Evolutionary conservation across 2,329 filamentous ascomycete genomes (phyloP).

Genomic region (Cryphonectria carpinicola): DNA sequence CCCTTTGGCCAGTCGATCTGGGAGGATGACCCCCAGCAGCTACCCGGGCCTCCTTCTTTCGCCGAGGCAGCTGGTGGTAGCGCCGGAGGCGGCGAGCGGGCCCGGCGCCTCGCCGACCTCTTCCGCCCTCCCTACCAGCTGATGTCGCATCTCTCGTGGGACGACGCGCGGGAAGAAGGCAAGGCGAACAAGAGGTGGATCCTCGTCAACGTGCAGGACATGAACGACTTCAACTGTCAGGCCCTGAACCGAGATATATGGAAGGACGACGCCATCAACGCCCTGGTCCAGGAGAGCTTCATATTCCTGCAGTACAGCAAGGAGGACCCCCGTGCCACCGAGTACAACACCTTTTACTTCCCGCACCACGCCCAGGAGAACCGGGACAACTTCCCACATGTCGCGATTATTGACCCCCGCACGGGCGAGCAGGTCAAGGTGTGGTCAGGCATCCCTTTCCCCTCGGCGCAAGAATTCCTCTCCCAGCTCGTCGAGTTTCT

Average conservation of each 20-base stretch:
- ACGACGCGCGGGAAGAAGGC: slow-evolving; percentile 80
- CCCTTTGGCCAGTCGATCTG: slow-evolving; percentile 47
- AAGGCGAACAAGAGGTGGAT: slow-evolving; percentile 93
- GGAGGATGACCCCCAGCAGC: slow-evolving; percentile 36
- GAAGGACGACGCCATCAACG: slow-evolving; percentile 80
- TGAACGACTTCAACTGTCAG: slow-evolving; percentile 92
- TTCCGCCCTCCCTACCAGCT: slow-evolving; percentile 92
- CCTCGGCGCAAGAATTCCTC: slow-evolving; percentile 78
- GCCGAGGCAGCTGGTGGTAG: slow-evolving; percentile 27
- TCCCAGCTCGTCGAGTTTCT: slow-evolving; percentile 93
- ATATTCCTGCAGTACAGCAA: slow-evolving; percentile 95
- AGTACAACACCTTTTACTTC: slow-evolving; percentile 93
- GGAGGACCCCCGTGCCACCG: slow-evolving; percentile 74
- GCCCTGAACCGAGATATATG: slow-evolving; percentile 92
- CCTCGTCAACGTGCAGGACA: slow-evolving; percentile 92
- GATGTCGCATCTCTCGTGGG: slow-evolving; percentile 80
- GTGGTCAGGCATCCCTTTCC: slow-evolving; percentile 85
- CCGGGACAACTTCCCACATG: slow-evolving; percentile 91
- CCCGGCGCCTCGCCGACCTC: slow-evolving; percentile 82
- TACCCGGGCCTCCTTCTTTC: slow-evolving; percentile 5
- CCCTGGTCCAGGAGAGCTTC: slow-evolving; percentile 89
- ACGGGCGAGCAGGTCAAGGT: slow-evolving; percentile 97
- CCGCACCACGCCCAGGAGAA: slow-evolving; percentile 70
- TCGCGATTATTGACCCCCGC: slow-evolving; percentile 91
- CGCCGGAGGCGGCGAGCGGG: slow-evolving; percentile 48